Evolutionary conservation across 768 basidiomycete species (phyloP), one percentile per base, ranked within the genome.

Genomic region (Russula sp.): DNA sequence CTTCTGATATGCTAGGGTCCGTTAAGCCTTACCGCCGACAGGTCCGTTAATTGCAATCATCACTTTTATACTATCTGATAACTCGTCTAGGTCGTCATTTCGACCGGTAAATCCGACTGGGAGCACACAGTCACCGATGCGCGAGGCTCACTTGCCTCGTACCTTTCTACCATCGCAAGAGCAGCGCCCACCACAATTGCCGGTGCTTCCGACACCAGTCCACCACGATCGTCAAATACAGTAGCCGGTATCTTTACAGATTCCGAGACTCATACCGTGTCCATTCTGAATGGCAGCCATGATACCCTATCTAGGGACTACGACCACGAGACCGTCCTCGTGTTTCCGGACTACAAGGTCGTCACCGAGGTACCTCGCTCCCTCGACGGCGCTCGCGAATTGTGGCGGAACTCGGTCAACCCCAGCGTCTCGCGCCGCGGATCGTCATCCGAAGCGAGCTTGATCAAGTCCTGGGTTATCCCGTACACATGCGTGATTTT

Each of bases 21-120:
- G 82, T 94, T 32, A 89, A 88, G 73, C 87, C 91, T 2, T 94
- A 91, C 73, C 83, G 82, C 44, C 86, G 93, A 27, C 89, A 94
- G 79, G 91, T 88, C 66, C 54, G 78, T 47, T 57, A 37, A n/a
- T 22, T 58, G 1, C 11, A 27, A 20, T 20, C 40, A 27, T 32
- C 10, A 51, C 32, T 44, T 37, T 48, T 10, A 4, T 10, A 16
- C 64, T 55, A 66, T 67, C 62, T 64, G 50, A 50, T 64, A 55
- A 66, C 18, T 14, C 37, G 9, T 18, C 16, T 18, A 94, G 88
- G 80, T 96, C 39, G 78, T 98, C 39, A 89, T 98, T 57, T 94
- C 91, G 1, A 96, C 94, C 0, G 93, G 93, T 6, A 86, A 89
- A 74, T 79, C 85, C 20, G 93, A 98, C 76, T 98, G 95, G 95